Base-by-base conservation (phyloP, 2,329 filamentous ascomycete genomes). In the Ustilaginoidea virens region DNA sequence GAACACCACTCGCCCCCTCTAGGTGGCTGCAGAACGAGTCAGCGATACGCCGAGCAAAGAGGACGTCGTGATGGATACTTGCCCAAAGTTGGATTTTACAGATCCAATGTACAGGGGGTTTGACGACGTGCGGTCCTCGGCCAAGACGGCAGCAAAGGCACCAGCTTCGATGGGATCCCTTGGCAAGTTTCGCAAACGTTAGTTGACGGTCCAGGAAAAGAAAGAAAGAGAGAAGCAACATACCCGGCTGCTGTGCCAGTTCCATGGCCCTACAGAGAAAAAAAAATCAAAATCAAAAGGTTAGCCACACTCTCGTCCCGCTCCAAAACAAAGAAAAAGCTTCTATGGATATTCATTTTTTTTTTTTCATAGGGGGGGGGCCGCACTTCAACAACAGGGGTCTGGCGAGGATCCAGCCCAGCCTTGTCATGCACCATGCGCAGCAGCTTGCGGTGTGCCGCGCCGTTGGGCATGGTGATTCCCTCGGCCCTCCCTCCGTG, bases 131-230 rank as follows among this genome's bases (percentile, higher is more conserved):
- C 38, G 33, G 5, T 38, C 28, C 17, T 33, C 39, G 15, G 29
- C 40, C n/a, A 36, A 34, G 31, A 41, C 35, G 7, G 36, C 27
- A 4, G 44, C 25, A 28, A 46, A 39, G 2, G 44, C 39, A 6
- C 41, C 37, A 2, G 42, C 39, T 28, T 49, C 46, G 8, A 55
- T 40, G 2, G 51, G 48, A 40, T 68, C 52, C 28, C 56, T 50
- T n/a, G n/a, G n/a, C n/a, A n/a, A n/a, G n/a, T n/a, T n/a, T n/a
- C n/a, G n/a, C n/a, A n/a, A n/a, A n/a, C n/a, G n/a, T n/a, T n/a
- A n/a, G n/a, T n/a, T n/a, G n/a, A n/a, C n/a, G n/a, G n/a, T n/a
- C n/a, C n/a, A n/a, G n/a, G n/a, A n/a, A n/a, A n/a, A n/a, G n/a
- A n/a, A n/a, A n/a, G n/a, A n/a, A n/a, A n/a, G n/a, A n/a, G n/a